Conservation (phyloP, 2,329 filamentous ascomycete genomes). For the Fusarium luffae region DNA sequence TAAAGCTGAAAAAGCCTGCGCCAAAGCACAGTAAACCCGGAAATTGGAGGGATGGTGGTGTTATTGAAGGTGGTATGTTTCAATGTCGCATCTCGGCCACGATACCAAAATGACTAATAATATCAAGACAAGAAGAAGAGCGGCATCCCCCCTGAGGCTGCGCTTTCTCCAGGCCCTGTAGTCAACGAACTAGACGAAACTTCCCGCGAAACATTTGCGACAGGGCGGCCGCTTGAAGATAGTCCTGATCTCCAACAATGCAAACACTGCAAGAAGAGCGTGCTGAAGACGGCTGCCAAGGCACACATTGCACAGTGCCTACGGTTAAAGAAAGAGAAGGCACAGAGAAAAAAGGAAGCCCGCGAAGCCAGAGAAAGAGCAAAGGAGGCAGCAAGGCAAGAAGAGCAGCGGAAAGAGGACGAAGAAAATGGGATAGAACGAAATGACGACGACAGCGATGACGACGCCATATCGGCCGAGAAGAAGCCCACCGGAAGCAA, state of each 20-base stretch:
- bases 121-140: constrained; percentile 66
- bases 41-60: constrained; percentile 76
- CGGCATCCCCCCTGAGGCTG: constrained; percentile 55
- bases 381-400: constrained; percentile 68
- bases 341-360: constrained; percentile 79
- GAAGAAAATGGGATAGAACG: constrained; percentile 61
- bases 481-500: constrained; percentile 58
- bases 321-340: constrained; percentile 84
- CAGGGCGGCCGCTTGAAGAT: constrained; percentile 84
- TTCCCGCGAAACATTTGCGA: constrained; percentile 82
- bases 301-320: constrained; percentile 87
- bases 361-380: constrained; percentile 76
- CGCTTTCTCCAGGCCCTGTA: constrained; percentile 64
- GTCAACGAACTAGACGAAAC: constrained; percentile 79
- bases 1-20: constrained; percentile 72
- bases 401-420: constrained; percentile 64
- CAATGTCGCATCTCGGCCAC: constrained; percentile 2
- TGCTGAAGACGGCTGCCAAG: constrained; percentile 79
- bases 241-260: constrained; percentile 82
- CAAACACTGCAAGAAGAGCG: constrained; percentile 93
- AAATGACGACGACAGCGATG: constrained; percentile 61
- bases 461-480: constrained; percentile 55
- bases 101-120: constrained; percentile 9
- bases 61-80: constrained; percentile 71
- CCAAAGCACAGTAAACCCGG: constrained; percentile 74